A percentile compares a stretch with the other conserved stretches of the same genome.
Evolutionary conservation across 2,329 filamentous ascomycete genomes (phyloP).

Genomic region (Colletotrichum cuscutae): DNA sequence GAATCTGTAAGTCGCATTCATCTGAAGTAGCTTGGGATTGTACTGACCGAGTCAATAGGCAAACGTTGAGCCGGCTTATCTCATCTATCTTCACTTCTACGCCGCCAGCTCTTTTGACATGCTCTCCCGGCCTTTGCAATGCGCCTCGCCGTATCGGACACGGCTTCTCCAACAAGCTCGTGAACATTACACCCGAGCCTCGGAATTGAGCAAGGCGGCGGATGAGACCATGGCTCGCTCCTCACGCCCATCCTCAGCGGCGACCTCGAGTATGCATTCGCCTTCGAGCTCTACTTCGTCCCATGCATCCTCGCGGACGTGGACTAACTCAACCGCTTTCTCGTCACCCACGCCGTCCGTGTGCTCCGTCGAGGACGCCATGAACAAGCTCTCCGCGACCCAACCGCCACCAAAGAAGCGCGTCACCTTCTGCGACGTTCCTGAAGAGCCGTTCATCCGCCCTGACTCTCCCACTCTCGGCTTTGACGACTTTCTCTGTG

Average conservation of each 20-base stretch:
- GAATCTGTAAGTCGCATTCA: slow-evolving; percentile 50
- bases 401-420: slow-evolving; percentile 47
- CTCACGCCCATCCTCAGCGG: slow-evolving; percentile 50
- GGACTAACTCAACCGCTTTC: slow-evolving; percentile 53
- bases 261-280: slow-evolving; percentile 55
- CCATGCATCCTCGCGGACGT: slow-evolving; percentile 46
- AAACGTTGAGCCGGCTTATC: slow-evolving; percentile 61
- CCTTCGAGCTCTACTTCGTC: slow-evolving; percentile 56
- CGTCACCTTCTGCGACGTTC: slow-evolving; percentile 49
- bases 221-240: slow-evolving; percentile 55
- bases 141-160: slow-evolving; percentile 56
- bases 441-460: slow-evolving; percentile 59
- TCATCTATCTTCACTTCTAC: slow-evolving; percentile 70
- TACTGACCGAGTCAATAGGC: slow-evolving; percentile 40
- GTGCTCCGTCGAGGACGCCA: slow-evolving; percentile 48
- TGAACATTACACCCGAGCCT: slow-evolving; percentile 61
- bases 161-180: slow-evolving; percentile 62
- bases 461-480: slow-evolving; percentile 71
- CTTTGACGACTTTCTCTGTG: slow-evolving; percentile 54
- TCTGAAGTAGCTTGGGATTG: not conserved
- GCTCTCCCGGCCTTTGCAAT: slow-evolving; percentile 60
- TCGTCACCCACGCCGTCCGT: slow-evolving; percentile 60
- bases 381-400: slow-evolving; percentile 13
- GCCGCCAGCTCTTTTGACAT: slow-evolving; percentile 69
- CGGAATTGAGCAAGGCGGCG: slow-evolving; percentile 57